These are phyloP conservation scores for Quercus tomentella DNA, from an alignment of 331 rosid species.

Conservation along the genomic window DNA sequence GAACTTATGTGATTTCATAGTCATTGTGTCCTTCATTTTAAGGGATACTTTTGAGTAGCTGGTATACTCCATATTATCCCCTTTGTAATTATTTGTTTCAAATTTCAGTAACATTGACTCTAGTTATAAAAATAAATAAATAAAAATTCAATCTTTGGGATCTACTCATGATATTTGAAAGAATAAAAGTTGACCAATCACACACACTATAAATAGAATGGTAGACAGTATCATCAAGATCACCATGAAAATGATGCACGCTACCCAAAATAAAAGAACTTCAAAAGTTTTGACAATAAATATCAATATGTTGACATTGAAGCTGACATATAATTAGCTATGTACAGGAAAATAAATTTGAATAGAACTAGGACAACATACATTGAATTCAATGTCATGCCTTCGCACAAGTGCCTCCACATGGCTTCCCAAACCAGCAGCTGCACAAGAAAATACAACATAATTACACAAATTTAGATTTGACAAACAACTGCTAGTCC, in stretches of 20 bases:
- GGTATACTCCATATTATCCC: too few relatives aligned
- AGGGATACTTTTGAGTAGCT: too few relatives aligned
- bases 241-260: background rate
- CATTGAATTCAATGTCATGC: slow-evolving; percentile 83
- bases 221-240: background rate
- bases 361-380: slow-evolving; percentile 30
- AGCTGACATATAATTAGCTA: background rate
- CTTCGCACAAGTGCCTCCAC: slow-evolving; percentile 89
- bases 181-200: background rate
- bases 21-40: too few relatives aligned
- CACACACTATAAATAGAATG: background rate
- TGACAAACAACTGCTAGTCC: too few relatives aligned
- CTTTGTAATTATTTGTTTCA: too few relatives aligned
- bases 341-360: background rate
- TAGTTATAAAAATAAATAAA: too few relatives aligned
- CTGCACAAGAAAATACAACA: slow-evolving; percentile 45
- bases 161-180: too few relatives aligned
- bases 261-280: background rate
- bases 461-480: background rate
- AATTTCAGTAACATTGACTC: too few relatives aligned
- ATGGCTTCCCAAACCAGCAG: slow-evolving; percentile 94
- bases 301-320: background rate
- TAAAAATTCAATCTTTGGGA: too few relatives aligned
- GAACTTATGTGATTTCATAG: too few relatives aligned
- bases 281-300: background rate